Percentiles rank a stretch among this genome's conserved stretches.
These are phyloP conservation scores for Lactarius pseudohatsudake DNA, from an alignment of 768 basidiomycete genomes.

Conservation along the genomic window DNA sequence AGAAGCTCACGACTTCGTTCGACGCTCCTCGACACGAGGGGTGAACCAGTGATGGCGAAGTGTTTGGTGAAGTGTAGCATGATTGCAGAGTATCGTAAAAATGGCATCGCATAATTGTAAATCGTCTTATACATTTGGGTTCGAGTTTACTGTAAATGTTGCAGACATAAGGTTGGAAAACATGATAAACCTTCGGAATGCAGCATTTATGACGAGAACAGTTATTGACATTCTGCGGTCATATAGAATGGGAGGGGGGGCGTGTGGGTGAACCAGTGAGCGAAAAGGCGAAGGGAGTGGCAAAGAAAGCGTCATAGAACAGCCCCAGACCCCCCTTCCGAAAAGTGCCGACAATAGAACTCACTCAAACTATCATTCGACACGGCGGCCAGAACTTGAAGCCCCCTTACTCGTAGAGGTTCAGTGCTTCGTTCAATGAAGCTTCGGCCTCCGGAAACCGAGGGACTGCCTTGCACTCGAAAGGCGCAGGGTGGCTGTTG, in stretches of 20 bases:
- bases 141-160: too few species aligned
- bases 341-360: not conserved
- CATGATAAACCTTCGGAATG: not conserved
- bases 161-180: too few species aligned
- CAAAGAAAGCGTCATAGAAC: not conserved
- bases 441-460: slow-evolving; percentile 3
- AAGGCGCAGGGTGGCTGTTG: not conserved
- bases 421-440: not conserved
- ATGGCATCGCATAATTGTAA: too few species aligned
- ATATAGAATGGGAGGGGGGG: not conserved
- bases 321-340: not conserved
- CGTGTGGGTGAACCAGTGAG: not conserved
- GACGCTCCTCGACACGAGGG: too few species aligned
- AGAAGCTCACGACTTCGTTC: too few species aligned
- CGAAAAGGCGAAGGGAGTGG: not conserved
- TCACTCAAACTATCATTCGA: not conserved
- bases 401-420: not conserved
- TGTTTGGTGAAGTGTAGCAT: too few species aligned
- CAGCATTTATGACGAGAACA: not conserved
- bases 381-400: not conserved
- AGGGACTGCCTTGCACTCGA: slow-evolving; percentile 6
- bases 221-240: not conserved
- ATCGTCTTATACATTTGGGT: too few species aligned
- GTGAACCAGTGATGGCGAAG: too few species aligned
- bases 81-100: too few species aligned